phyloP scores from a whole-genome alignment of 1,139 yeast genomes.

The Komagataea norvegica region DNA sequence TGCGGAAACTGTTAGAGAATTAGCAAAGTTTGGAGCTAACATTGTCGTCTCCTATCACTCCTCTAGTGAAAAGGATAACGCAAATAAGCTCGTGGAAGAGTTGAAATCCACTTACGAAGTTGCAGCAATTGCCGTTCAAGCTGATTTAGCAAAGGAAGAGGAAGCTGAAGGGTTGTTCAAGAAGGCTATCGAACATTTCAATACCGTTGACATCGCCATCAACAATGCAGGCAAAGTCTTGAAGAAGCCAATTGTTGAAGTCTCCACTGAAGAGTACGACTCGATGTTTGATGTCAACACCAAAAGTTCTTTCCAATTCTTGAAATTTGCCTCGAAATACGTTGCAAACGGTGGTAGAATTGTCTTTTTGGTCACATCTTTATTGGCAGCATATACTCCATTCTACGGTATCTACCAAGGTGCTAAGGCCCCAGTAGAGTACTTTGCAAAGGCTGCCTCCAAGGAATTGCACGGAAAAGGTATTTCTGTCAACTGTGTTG shows the following conservation, averaged over 20 bases:
- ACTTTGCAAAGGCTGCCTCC: slow-evolving; percentile 51
- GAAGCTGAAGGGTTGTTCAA: slow-evolving; percentile 43
- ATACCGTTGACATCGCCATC: slow-evolving; percentile 55
- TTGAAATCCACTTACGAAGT: slow-evolving; percentile 34
- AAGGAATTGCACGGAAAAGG: slow-evolving; percentile 48
- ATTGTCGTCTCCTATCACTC: slow-evolving; percentile 56
- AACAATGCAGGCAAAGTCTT: slow-evolving; percentile 64
- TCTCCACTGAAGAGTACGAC: slow-evolving; percentile 51
- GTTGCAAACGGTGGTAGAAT: slow-evolving; percentile 51
- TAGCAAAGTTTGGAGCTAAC: slow-evolving; percentile 53
- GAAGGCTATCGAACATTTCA: slow-evolving; percentile 39
- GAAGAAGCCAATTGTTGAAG: slow-evolving; percentile 52
- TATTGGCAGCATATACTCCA: slow-evolving; percentile 62
- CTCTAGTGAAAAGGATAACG: slow-evolving; percentile 33
- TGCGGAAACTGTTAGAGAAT: slow-evolving; percentile 49
- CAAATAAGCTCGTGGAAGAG: slow-evolving; percentile 39
- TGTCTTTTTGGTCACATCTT: slow-evolving; percentile 55
- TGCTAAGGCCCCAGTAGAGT: slow-evolving; percentile 58
- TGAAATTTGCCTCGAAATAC: slow-evolving; percentile 50
- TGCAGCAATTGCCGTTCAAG: slow-evolving; percentile 43
- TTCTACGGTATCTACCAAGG: slow-evolving; percentile 56
- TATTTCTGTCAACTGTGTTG: slow-evolving; percentile 53
- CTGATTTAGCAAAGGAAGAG: slow-evolving; percentile 40
- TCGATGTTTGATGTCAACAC: slow-evolving; percentile 49
- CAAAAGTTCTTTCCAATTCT: slow-evolving; percentile 57